Base-by-base conservation (phyloP, 371 early-diverging fungal species). In the Apophysomyces elegans region DNA sequence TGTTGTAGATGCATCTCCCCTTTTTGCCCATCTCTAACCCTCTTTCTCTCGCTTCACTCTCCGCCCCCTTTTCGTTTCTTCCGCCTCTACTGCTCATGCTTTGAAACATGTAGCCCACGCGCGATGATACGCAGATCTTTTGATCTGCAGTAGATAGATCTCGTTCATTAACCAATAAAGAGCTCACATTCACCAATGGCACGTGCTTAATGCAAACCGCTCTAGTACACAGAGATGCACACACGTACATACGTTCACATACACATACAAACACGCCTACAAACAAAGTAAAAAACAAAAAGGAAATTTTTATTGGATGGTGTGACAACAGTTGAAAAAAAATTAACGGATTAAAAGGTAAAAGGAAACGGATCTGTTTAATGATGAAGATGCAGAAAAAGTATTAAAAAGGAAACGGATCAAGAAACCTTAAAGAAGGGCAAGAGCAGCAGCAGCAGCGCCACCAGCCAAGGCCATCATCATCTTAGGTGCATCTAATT, bases 381-480 rank as follows among this genome's bases (percentile, higher is more conserved):
- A 50, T 50, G 54, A 50, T 32, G 21, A 50, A 9, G 54, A 50
- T 50, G 54, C 54, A 21, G 21, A 18, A 50, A 18, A 50, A 18
- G 13, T 45, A 45, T n/a, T 13, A 45, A 43, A 50, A 41, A 41
- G 41, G 13, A 41, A 13, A 41, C 8, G 41, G 11, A 41, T 11
- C 3, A 41, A 13, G 41, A 41, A 41, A 26, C 54, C 66, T 70
- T 77, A 79, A 44, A 76, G 69, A 47, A 77, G 59, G 26, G 80
- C 75, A 64, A 75, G 46, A 56, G 81, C 78, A 59, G 78, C 80
- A 62, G 69, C 75, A 65, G 67, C 75, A 14, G 72, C 32, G 2
- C 32, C 76, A 59, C 78, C 63, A 47, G 72, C 73, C 64, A 70
- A 74, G 37, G 69, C 56, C 61, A 61, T 65, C 54, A 72, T 39